Conservation (phyloP, 2,329 filamentous ascomycete species). For the Sarocladiaceae sp. region DNA sequence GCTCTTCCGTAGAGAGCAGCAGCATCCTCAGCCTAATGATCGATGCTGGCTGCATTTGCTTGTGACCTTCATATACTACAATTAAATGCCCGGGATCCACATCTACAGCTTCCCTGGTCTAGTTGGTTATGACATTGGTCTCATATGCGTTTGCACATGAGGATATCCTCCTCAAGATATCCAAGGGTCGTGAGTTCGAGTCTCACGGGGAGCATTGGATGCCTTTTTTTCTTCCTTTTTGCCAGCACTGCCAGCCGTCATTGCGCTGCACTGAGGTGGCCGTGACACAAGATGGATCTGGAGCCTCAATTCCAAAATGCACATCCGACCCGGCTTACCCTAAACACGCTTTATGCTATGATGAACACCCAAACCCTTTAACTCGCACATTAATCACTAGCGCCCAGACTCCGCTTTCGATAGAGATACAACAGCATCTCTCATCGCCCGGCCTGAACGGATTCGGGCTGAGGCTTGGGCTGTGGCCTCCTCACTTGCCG, state of each 20-base stretch:
- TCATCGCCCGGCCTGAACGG: no score
- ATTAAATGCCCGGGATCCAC: background rate
- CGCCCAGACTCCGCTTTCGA: no score
- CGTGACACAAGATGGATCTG: background rate
- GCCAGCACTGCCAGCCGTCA: background rate
- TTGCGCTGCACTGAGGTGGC: background rate
- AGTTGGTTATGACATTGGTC: slow-evolving; percentile 9
- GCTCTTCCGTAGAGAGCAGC: no score
- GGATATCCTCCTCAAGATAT: slow-evolving; percentile 8
- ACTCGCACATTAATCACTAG: no score
- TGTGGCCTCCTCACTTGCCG: background rate
- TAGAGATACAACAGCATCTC: no score
- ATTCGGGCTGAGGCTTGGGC: no score
- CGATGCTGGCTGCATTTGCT: no score
- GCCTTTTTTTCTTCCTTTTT: background rate
- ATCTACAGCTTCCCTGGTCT: slow-evolving; percentile 5
- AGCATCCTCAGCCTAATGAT: no score
- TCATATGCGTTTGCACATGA: slow-evolving; percentile 6
- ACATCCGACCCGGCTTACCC: no score
- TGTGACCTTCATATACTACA: background rate
- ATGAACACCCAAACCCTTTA: no score
- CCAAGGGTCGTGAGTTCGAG: slow-evolving; percentile 9
- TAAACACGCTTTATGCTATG: no score
- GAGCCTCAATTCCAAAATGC: background rate
- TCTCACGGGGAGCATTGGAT: slow-evolving; percentile 8